A percentile compares a stretch with the other conserved stretches of the same genome.
These are phyloP conservation scores for Thermochaetoides thermophila DNA, from an alignment of 495 filamentous ascomycete species.

Conservation along the genomic window DNA sequence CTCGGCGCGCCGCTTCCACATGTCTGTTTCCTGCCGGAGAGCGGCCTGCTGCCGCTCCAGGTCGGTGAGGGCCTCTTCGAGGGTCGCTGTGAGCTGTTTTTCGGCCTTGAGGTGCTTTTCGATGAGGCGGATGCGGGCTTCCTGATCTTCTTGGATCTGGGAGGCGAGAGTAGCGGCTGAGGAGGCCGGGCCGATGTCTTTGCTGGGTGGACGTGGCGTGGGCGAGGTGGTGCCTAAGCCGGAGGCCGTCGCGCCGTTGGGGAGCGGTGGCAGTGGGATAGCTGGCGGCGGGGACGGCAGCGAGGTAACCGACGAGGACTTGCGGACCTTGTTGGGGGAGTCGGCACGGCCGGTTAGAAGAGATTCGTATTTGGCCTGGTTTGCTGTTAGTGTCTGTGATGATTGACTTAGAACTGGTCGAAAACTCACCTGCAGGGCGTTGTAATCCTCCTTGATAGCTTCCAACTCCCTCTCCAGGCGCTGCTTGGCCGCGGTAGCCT, in stretches of 20 bases:
- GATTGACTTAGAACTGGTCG: neutral
- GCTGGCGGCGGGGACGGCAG: constrained; percentile 81
- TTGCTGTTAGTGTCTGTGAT: constrained; percentile 16
- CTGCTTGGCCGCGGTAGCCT: constrained; percentile 36
- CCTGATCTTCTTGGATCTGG: constrained; percentile 81
- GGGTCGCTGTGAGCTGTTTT: constrained; percentile 84
- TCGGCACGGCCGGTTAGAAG: constrained; percentile 32
- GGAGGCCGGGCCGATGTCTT: constrained; percentile 45
- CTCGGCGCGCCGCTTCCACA: constrained; percentile 69
- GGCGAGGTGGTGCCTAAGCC: constrained; percentile 27
- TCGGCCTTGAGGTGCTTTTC: constrained; percentile 94
- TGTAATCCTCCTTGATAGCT: constrained; percentile 45
- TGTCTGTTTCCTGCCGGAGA: constrained; percentile 75
- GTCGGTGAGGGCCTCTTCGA: constrained; percentile 90
- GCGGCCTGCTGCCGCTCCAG: constrained; percentile 77
- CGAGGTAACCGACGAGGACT: constrained; percentile 67
- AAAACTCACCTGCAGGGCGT: constrained; percentile 47
- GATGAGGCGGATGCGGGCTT: constrained; percentile 84
- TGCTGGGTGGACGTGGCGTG: constrained; percentile 56
- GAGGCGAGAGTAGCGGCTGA: constrained; percentile 10
- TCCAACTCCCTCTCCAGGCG: constrained; percentile 42
- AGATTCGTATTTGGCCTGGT: constrained; percentile 42
- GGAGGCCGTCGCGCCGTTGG: constrained; percentile 28
- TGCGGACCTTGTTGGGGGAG: constrained; percentile 73
- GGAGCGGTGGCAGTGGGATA: constrained; percentile 89